Evolutionary conservation across 2,329 filamentous ascomycete genomes (phyloP).

Genomic region (Apiospora phragmitis): DNA sequence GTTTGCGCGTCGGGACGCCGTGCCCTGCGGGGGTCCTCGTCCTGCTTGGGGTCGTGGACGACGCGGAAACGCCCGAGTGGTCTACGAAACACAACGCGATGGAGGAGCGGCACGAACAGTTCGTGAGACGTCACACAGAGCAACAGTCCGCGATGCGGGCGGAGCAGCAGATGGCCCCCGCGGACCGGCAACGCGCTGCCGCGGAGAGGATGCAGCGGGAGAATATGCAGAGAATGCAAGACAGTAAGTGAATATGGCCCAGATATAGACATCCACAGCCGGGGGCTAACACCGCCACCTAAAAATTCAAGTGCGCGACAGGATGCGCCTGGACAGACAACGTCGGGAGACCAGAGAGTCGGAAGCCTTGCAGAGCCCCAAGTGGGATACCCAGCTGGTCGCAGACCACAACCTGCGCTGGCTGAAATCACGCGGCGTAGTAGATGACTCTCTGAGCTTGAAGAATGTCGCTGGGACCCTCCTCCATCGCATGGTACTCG

Average conservation of each 20-base stretch:
- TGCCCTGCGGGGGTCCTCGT: constrained; percentile 63
- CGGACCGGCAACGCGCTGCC: constrained; percentile 41
- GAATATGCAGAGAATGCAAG: constrained; percentile 44
- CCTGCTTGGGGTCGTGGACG: constrained; percentile 50
- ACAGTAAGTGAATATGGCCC: constrained; percentile 38
- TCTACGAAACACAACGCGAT: constrained; percentile 42
- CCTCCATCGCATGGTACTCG: constrained; percentile 53
- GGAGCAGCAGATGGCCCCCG: constrained; percentile 45
- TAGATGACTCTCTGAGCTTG: constrained; percentile 28
- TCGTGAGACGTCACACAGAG: constrained; percentile 39
- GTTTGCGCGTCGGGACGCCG: constrained; percentile 51
- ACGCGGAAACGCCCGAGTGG: constrained; percentile 56
- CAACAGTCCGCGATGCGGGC: constrained; percentile 41
- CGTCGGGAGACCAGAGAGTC: constrained; percentile 45
- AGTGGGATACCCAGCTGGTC: constrained; percentile 50
- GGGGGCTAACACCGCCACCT: neutral
- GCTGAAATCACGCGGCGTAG: constrained; percentile 35
- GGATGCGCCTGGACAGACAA: constrained; percentile 38
- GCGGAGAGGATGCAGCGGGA: constrained; percentile 43
- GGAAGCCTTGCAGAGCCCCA: constrained; percentile 55
- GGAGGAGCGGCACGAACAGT: constrained; percentile 35
- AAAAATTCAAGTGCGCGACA: constrained; percentile 40
- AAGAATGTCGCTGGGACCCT: constrained; percentile 47
- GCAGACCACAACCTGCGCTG: constrained; percentile 46
- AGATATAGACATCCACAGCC: neutral